Evolutionary conservation across 805 yeast genomes (phyloP).

Genomic region (Yarrowia sp.): DNA sequence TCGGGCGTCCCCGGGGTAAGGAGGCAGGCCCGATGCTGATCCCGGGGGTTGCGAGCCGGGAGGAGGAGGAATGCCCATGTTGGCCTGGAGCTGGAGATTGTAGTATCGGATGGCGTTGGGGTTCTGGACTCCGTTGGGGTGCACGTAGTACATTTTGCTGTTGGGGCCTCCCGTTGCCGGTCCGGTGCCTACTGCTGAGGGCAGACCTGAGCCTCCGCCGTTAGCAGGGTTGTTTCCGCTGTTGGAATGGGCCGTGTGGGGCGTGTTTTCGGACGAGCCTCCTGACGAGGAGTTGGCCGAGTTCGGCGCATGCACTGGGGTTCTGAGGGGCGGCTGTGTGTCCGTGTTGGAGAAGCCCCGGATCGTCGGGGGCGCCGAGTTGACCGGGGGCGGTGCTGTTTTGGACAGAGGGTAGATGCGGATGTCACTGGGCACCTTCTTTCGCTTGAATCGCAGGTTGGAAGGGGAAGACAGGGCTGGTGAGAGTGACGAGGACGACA

Average conservation of each 20-base stretch:
- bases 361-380: slow-evolving; percentile 32
- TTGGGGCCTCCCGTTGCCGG: not conserved
- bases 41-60: slow-evolving; percentile 32
- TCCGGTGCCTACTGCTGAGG: not conserved
- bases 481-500: slow-evolving; percentile 20
- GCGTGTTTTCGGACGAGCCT: slow-evolving; percentile 26
- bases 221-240: not conserved
- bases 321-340: slow-evolving; percentile 12
- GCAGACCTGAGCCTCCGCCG: not conserved
- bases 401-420: slow-evolving; percentile 35
- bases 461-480: slow-evolving; percentile 27
- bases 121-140: slow-evolving; percentile 33
- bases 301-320: slow-evolving; percentile 38
- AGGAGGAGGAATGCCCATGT: slow-evolving; percentile 28
- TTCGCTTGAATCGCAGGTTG: slow-evolving; percentile 35
- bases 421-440: slow-evolving; percentile 29
- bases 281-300: slow-evolving; percentile 33
- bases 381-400: slow-evolving; percentile 19
- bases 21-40: slow-evolving; percentile 16
- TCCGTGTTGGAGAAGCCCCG: slow-evolving; percentile 8
- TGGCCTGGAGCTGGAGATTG: slow-evolving; percentile 34
- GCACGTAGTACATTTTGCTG: slow-evolving; percentile 26
- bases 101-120: slow-evolving; percentile 37
- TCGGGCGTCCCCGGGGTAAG: slow-evolving; percentile 21
- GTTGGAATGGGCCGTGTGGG: slow-evolving; percentile 35